A percentile compares a stretch with the other conserved stretches of the same genome.
Conservation (phyloP, 2,329 filamentous ascomycete genomes). For the Diplodia sapinea region DNA sequence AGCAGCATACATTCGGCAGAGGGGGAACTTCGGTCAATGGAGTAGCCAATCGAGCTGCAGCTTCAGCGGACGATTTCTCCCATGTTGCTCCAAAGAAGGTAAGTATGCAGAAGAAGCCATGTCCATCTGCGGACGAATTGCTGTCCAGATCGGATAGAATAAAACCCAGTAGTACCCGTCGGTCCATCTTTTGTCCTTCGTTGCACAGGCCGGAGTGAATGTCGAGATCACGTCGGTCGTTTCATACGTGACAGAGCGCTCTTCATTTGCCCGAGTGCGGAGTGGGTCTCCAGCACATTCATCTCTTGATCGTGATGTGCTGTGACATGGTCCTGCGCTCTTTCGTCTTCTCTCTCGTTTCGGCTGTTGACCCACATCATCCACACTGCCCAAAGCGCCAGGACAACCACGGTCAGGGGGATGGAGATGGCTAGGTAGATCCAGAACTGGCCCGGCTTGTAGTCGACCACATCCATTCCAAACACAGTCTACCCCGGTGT, state of each 20-base stretch:
- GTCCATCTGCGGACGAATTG: not conserved
- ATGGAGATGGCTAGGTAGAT: constrained; percentile 29
- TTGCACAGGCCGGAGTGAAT: not conserved
- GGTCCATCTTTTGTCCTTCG: not conserved
- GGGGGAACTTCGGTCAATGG: not conserved
- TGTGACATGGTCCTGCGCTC: not conserved
- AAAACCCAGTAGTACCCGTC: not conserved
- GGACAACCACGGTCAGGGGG: constrained; percentile 24
- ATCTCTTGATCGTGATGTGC: not conserved
- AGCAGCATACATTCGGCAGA: not conserved
- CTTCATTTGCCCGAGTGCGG: not conserved
- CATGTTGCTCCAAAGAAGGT: no score
- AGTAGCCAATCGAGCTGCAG: not conserved
- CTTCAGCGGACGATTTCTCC: no score
- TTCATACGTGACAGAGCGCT: not conserved
- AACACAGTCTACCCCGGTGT: constrained; percentile 13
- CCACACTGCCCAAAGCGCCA: constrained; percentile 12
- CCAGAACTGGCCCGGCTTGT: constrained; percentile 11
- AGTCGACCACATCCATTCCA: constrained; percentile 23
- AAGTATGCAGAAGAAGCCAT: no score
- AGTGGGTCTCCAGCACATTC: not conserved
- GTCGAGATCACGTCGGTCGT: not conserved
- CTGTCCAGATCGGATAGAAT: not conserved
- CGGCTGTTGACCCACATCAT: constrained; percentile 2
- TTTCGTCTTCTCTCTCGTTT: not conserved